Percentiles rank a stretch among this genome's conserved stretches.
Evolutionary conservation across 169 alveolate species (phyloP).

Genomic region (Cardiosporidium cionae): DNA sequence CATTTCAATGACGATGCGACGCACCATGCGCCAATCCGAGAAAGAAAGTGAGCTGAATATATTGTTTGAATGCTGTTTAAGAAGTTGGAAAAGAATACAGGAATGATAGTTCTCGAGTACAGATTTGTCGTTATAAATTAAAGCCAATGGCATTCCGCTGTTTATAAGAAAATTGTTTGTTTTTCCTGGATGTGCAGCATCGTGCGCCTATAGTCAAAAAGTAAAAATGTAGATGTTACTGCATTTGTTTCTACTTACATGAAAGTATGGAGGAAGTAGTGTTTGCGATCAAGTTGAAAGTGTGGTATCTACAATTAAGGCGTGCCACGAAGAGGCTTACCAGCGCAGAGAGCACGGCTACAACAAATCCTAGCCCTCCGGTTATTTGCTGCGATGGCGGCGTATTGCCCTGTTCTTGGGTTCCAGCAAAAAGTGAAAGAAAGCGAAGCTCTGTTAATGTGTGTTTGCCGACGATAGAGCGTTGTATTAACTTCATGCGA

Average conservation of each 20-base stretch:
- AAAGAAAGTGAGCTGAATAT: not conserved
- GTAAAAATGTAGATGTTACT: too few species aligned
- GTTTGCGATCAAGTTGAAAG: too few species aligned
- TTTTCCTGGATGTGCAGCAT: not conserved
- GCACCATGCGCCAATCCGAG: not conserved
- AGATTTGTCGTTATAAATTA: constrained; percentile 57
- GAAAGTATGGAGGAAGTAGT: too few species aligned
- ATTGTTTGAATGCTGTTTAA: not conserved
- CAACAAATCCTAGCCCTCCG: not conserved
- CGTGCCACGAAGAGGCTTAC: too few species aligned
- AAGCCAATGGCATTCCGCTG: constrained; percentile 2
- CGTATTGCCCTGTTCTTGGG: not conserved
- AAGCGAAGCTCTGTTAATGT: not conserved
- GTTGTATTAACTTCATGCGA: not conserved
- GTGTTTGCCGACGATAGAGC: not conserved
- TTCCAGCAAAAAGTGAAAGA: not conserved
- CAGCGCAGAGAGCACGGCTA: not conserved
- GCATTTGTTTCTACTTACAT: too few species aligned
- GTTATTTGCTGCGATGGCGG: not conserved
- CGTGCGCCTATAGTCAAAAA: not conserved
- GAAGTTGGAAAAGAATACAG: constrained; percentile 37
- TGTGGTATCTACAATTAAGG: too few species aligned
- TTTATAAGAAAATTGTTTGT: not conserved
- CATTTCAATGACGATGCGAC: constrained; percentile 34
- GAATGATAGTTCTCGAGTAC: constrained; percentile 68